These are phyloP conservation scores for Jamesozyma gamospora DNA, from an alignment of 805 yeast genomes.

Conservation along the genomic window DNA sequence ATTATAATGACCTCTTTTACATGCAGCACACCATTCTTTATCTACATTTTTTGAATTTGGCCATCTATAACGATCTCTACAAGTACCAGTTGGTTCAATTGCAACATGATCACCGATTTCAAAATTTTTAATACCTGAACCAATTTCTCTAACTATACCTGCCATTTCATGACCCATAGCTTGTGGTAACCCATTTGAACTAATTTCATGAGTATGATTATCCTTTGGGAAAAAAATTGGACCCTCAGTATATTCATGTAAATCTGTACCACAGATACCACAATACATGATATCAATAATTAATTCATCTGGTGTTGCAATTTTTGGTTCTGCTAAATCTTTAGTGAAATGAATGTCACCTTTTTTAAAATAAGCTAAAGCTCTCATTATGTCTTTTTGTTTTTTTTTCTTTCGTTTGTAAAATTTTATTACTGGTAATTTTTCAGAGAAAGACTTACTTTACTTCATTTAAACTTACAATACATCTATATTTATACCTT, in stretches of 20 bases:
- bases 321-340: constrained; percentile 29
- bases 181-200: constrained; percentile 34
- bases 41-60: constrained; percentile 25
- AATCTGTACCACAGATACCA: constrained; percentile 57
- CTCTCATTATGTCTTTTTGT: constrained; percentile 32
- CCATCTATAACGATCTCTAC: constrained; percentile 38
- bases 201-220: constrained; percentile 30
- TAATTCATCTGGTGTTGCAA: constrained; percentile 32
- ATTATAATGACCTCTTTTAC: constrained; percentile 42
- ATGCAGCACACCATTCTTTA: constrained; percentile 36
- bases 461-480: no score
- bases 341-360: constrained; percentile 36
- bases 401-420: no score
- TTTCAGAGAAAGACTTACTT: no score
- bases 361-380: constrained; percentile 39
- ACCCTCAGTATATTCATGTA: constrained; percentile 48
- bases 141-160: constrained; percentile 38
- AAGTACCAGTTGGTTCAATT: constrained; percentile 53
- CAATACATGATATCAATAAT: constrained; percentile 40
- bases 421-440: no score
- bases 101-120: constrained; percentile 50
- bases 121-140: constrained; percentile 35
- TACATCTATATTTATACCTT: no score
- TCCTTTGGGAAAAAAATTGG: constrained; percentile 47
- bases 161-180: constrained; percentile 48